Evolutionary conservation across 2,329 filamentous ascomycete genomes (phyloP), one percentile per base, ranked within the genome.

Genomic region (Laburnicola sp.): DNA sequence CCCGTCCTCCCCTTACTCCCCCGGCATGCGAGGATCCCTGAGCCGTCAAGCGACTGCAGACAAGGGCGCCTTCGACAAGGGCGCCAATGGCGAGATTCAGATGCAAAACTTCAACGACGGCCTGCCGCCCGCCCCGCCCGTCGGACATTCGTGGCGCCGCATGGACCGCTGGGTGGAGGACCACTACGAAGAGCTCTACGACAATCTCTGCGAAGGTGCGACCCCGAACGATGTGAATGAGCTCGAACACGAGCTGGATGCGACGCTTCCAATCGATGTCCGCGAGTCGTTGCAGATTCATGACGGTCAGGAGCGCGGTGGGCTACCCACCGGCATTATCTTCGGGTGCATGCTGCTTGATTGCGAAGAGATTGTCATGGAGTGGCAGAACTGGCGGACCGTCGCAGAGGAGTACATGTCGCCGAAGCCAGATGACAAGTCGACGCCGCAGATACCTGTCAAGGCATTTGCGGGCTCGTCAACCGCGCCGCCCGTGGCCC

Each of bases 91-190:
- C 59, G 93, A 97, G 73, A 96, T 99, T 56, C 93, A 88, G 62
- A 94, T 99, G 90, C 94, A 97, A 76, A 88, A 88, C 56, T 99
- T 99, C 76, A 86, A 88, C 66, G 92, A 97, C 61, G 94, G 94
- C 49, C 82, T 91, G 23, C 92, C 94, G 2, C 94, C 94, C 2
- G 85, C 94, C 6, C 94, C 94, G 2, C 91, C 94, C 5, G 86
- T 96, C 34, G 74, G 79, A 42, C 92, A 97, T 76, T 96, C 93
- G 10, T 99, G 94, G 94, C 86, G 82, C 70, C 89, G 92, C 74
- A 97, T 99, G 69, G 93, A 97, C 71, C 81, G 82, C 35, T 99
- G 94, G 94, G 83, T 89, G 49, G 94, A 97, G 66, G 89, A 94
- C 56, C 90, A 97, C 75, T 99, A 97, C 73, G 88, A 90, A 53